These are phyloP conservation scores for Ogataea trehalophila DNA, from an alignment of 805 yeast species.

Conservation along the genomic window DNA sequence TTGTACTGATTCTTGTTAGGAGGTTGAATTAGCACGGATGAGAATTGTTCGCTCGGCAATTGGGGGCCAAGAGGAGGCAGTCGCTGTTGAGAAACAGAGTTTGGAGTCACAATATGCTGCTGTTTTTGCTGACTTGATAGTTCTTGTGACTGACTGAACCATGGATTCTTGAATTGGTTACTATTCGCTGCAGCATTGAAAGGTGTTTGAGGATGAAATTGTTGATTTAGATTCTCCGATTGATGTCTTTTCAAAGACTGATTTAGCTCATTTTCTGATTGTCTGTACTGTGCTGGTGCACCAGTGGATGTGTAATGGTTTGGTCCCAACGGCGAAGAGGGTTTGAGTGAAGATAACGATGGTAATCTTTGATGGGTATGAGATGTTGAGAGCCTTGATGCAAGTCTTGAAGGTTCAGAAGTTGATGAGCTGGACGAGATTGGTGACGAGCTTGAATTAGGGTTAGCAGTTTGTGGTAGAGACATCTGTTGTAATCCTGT, in stretches of 20 bases:
- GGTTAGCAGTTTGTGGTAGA: constrained; percentile 10
- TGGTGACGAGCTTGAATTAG: constrained; percentile 7
- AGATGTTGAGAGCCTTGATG: constrained; percentile 14
- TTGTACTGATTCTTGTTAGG: constrained; percentile 15
- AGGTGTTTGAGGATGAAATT: constrained; percentile 1
- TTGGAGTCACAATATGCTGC: background rate
- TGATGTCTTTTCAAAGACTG: constrained; percentile 17
- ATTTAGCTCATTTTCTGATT: constrained; percentile 12
- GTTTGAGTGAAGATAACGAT: constrained; percentile 15
- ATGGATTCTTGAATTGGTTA: constrained; percentile 18
- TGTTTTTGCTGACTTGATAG: background rate
- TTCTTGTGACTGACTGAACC: constrained; percentile 10
- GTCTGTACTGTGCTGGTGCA: constrained; percentile 14
- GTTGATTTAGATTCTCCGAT: constrained; percentile 12
- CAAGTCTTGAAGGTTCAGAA: constrained; percentile 7
- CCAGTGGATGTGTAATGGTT: constrained; percentile 5
- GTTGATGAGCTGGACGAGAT: constrained; percentile 4
- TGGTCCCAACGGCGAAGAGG: constrained; percentile 5
- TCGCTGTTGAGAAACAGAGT: constrained; percentile 5
- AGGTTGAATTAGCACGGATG: constrained; percentile 11
- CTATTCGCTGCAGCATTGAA: constrained; percentile 1
- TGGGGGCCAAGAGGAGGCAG: constrained; percentile 13
- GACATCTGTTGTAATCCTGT: constrained; percentile 21
- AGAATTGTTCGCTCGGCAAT: constrained; percentile 8
- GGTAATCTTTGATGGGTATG: constrained; percentile 19